phyloP scores from a whole-genome alignment of 352 stramenopile genomes.

The Plasmopara viticola region DNA sequence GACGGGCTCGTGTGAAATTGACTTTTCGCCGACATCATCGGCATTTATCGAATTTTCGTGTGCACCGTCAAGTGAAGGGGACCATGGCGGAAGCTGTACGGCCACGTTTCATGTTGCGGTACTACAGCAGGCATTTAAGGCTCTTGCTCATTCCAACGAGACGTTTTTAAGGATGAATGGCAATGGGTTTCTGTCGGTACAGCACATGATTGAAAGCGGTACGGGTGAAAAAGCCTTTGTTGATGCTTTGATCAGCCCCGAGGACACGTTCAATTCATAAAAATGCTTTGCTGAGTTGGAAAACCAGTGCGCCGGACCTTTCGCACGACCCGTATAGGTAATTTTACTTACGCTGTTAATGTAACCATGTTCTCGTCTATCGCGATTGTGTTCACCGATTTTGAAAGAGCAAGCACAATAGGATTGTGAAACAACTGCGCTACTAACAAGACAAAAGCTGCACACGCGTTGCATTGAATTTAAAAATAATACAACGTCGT shows the following conservation, averaged over 20 bases:
- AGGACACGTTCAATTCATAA: slow-evolving; percentile 51
- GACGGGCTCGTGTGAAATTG: slow-evolving; percentile 76
- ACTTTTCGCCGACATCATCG: slow-evolving; percentile 55
- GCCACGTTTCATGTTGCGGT: slow-evolving; percentile 78
- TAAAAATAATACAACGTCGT: too few species aligned
- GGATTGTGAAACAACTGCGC: too few species aligned
- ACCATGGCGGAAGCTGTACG: slow-evolving; percentile 21
- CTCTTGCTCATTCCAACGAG: slow-evolving; percentile 65
- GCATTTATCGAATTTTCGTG: slow-evolving; percentile 84
- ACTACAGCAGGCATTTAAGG: slow-evolving; percentile 79
- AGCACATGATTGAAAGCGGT: slow-evolving; percentile 73
- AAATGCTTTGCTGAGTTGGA: not conserved
- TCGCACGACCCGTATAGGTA: too few species aligned
- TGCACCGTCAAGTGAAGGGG: slow-evolving; percentile 14
- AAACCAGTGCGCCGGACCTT: too few species aligned
- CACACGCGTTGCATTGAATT: too few species aligned
- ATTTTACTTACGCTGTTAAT: too few species aligned
- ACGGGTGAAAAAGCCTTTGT: slow-evolving; percentile 75
- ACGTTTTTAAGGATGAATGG: slow-evolving; percentile 80
- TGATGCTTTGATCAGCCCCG: slow-evolving; percentile 71
- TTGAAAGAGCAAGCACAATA: too few species aligned
- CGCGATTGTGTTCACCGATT: too few species aligned
- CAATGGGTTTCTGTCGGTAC: slow-evolving; percentile 72
- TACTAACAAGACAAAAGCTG: too few species aligned
- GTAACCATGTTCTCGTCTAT: too few species aligned